Evolutionary conservation across 2,329 filamentous ascomycete species (phyloP).

Genomic region (Neofusicoccum cordaticola): DNA sequence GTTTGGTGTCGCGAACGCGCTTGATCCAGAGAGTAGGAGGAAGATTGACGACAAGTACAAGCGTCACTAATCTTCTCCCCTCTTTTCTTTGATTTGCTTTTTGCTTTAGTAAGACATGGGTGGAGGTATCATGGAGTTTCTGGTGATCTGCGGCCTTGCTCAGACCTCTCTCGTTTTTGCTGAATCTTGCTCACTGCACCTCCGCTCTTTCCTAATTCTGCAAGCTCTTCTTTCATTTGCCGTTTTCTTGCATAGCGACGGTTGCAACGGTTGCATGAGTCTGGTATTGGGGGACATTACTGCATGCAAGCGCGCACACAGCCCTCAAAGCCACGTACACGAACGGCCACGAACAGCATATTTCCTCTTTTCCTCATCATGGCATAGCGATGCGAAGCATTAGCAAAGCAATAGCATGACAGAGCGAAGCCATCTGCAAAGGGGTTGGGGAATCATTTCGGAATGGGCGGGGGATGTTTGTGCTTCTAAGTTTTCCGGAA

Average conservation of each 20-base stretch:
- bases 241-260: constrained; percentile 10
- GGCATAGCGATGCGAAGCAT: background rate
- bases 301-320: background rate
- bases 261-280: background rate
- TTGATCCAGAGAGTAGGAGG: constrained; percentile 79
- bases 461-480: background rate
- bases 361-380: background rate
- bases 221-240: background rate
- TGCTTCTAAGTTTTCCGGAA: background rate
- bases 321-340: background rate
- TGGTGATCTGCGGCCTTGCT: background rate
- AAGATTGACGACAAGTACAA: constrained; percentile 67
- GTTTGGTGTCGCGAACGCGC: constrained; percentile 84
- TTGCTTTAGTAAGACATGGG: background rate
- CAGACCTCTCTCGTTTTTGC: background rate
- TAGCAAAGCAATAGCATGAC: no score
- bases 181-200: background rate
- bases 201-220: background rate
- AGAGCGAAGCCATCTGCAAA: no score
- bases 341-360: background rate
- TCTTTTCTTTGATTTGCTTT: background rate
- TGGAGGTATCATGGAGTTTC: background rate
- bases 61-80: background rate
- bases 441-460: background rate
- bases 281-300: background rate